Evolutionary conservation across 768 basidiomycete species (phyloP), one percentile per base, ranked within the genome.

Genomic region (Lactifluus piperatus): DNA sequence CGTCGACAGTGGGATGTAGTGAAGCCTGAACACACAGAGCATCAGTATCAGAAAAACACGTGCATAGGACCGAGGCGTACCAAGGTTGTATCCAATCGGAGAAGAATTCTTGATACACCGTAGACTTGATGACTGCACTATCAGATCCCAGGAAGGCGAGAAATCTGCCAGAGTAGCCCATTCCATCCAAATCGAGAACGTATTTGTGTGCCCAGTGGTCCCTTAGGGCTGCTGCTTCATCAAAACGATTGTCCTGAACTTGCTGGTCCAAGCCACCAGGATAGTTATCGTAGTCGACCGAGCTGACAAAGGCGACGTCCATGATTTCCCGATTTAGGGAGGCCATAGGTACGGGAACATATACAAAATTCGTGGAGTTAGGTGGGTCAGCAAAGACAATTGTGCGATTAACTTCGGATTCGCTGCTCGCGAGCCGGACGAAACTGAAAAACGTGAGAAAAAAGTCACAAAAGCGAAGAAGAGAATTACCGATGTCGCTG

Each of bases 41-140:
- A 26, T 27, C 18, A 2, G 3, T 45, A 43, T 5, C 16, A 27
- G 20, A 36, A 44, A 44, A 26, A 20, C 16, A 49, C 20, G 57
- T 10, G 30, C 30, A 29, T 47, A 29, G 1, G 18, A 29, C 18
- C 7, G 41, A 47, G 39, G 73, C 79, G 32, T 66, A 81, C 87
- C 94, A 97, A 24, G 94, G 94, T 67, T 94, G 85, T 41, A 94
- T 82, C 91, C 94, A 94, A 56, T 88, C 92, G 1, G 81, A 84
- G 73, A 85, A 94, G 72, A 83, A 97, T 69, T 97, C 95, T 37
- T 85, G 82, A 69, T 95, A 95, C 3, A 97, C 85, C 0, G 92
- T 94, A 20, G 88, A 79, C 73, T 98, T 97, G 60, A 98, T 72
- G 10, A 92, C 90, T 2, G 85, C 90, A 62, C 91, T 91, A 70